Evolutionary conservation across 805 yeast species (phyloP).

Genomic region (Kodamaea jinghongensis): DNA sequence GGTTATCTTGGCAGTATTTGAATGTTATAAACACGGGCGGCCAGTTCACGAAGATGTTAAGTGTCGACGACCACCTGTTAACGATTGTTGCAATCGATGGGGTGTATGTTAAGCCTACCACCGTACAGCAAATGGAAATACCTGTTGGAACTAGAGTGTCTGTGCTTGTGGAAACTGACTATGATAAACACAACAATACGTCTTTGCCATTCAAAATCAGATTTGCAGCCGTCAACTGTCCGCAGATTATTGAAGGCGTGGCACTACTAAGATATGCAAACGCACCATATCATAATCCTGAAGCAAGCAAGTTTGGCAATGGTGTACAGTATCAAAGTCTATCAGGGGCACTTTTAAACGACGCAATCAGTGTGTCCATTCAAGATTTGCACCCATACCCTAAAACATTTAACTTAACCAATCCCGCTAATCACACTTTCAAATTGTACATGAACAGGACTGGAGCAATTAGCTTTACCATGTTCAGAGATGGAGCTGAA

Average conservation of each 20-base stretch:
- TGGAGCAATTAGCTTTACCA: conserved; percentile 25
- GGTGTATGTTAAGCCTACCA: conserved; percentile 23
- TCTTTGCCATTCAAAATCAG: conserved; percentile 23
- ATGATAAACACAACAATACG: conserved; percentile 7
- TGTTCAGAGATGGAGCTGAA: conserved; percentile 20
- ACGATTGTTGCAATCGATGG: conserved; percentile 33
- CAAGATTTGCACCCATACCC: conserved; percentile 8
- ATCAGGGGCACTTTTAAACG: conserved; percentile 19
- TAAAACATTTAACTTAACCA: conserved; percentile 5
- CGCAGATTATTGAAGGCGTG: conserved; percentile 28
- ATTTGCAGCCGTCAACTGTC: conserved; percentile 25
- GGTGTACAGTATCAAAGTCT: conserved; percentile 21
- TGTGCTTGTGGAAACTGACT: conserved; percentile 22
- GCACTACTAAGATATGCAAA: conserved; percentile 23
- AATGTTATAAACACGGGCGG: conserved; percentile 34
- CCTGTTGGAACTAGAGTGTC: conserved; percentile 34
- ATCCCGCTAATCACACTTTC: conserved; percentile 25
- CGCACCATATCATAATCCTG: neutral
- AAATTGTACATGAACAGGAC: conserved; percentile 29
- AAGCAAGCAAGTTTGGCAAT: conserved; percentile 4
- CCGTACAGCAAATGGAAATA: conserved; percentile 23
- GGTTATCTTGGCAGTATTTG: conserved; percentile 22
- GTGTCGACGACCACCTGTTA: conserved; percentile 31
- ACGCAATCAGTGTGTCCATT: conserved; percentile 2
- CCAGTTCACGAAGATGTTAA: conserved; percentile 30